These are phyloP conservation scores for Hippophae tibetana DNA, from an alignment of 306 rosid species.

Conservation along the genomic window DNA sequence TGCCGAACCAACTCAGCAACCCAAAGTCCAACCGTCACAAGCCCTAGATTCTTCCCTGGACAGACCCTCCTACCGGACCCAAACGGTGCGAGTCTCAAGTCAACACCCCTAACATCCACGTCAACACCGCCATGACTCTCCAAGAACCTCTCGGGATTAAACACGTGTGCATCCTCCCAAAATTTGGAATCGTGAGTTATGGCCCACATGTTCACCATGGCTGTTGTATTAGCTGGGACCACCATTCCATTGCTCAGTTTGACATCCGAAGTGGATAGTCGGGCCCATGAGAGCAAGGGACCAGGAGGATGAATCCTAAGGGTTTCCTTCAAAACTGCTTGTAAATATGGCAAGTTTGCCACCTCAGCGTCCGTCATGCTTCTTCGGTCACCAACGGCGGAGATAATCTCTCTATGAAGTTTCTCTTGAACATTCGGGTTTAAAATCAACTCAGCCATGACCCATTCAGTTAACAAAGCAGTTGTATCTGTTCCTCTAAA, in stretches of 20 bases:
- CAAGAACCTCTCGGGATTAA: slow-evolving; percentile 31
- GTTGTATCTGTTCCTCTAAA: slow-evolving; percentile 42
- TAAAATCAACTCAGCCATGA: slow-evolving; percentile 28
- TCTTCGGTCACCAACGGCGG: slow-evolving; percentile 4
- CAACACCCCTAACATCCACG: slow-evolving; percentile 22
- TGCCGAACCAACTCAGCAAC: slow-evolving; percentile 26
- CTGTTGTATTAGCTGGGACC: slow-evolving; percentile 30
- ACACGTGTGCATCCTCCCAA: slow-evolving; percentile 28
- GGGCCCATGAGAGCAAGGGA: slow-evolving; percentile 43
- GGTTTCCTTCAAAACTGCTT: slow-evolving; percentile 32
- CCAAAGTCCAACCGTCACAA: slow-evolving; percentile 36
- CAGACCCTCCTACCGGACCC: slow-evolving; percentile 43
- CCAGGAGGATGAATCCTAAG: slow-evolving; percentile 44
- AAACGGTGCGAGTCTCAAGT: slow-evolving; percentile 36
- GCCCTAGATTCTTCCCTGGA: slow-evolving; percentile 34
- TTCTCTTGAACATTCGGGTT: slow-evolving; percentile 34
- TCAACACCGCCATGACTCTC: slow-evolving; percentile 10
- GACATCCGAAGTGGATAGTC: slow-evolving; percentile 28
- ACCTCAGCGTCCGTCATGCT: slow-evolving; percentile 24
- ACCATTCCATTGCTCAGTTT: slow-evolving; percentile 14
- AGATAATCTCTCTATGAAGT: slow-evolving; percentile 26
- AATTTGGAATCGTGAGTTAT: slow-evolving; percentile 29
- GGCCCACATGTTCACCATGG: slow-evolving; percentile 52
- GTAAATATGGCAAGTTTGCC: slow-evolving; percentile 28
- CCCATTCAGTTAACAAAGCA: slow-evolving; percentile 36